Base-by-base conservation (phyloP, 106 monocot genomes). In the Apostasia shenzhenica region DNA sequence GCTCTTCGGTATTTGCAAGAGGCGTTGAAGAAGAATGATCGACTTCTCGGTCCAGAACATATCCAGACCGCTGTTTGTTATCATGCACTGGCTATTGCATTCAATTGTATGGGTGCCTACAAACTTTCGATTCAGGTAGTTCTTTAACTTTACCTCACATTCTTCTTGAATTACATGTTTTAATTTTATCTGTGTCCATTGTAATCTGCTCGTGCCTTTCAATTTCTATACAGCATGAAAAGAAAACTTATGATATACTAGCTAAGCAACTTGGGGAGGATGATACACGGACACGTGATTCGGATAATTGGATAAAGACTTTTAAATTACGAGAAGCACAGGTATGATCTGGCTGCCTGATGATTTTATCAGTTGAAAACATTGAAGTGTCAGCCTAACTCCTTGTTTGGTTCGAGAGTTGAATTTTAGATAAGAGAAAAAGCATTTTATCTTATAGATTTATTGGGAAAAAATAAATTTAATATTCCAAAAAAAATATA, bases 21-120 rank as follows among this genome's bases (percentile, higher is more conserved):
- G 77, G 99, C 99, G 7, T 72, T 99, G 14, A 93, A 81, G 49
- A 99, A 85, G 85, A 99, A 90, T 59, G 89, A 99, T 61, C 76
- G 87, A n/a, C 90, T 99, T 74, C 93, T 99, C 54, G 99, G 99
- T 6, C 64, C 57, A 2, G 90, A 99, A 4, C 99, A 99, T 77
- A 85, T 99, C 61, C 99, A 99, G 61, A 99, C 99, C 69, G 93
- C 93, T 12, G 89, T 90, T 43, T 99, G 99, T 57, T 99, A 93
- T 76, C 99, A 99, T 82, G 99, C 99, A 57, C 93, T 99, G 75
- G 99, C 99, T 7, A 90, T 99, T 72, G 99, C 99, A 9, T 99
- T 86, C 70, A 93, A 88, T 71, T 99, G 77, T 77, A 93, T 99
- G 87, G 87, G 99, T 56, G 83, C 87, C 55, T 99, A 85, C 74